Base-by-base conservation (phyloP, 2,329 filamentous ascomycete species). In the Rachicladosporium sp. region DNA sequence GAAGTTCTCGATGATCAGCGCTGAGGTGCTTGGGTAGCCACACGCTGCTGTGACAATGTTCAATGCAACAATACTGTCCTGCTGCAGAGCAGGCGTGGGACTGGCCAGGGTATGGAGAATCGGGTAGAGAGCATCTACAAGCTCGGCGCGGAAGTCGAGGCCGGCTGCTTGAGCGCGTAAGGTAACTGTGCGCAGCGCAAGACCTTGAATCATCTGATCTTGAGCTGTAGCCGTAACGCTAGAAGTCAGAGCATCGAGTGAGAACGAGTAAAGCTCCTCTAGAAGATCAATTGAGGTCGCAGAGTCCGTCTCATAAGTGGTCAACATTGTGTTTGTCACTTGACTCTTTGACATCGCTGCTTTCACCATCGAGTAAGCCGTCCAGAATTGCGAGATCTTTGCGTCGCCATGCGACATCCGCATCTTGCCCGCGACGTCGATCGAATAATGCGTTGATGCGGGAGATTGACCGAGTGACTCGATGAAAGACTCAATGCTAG, bases 71-170 rank as follows among this genome's bases (percentile, higher is more conserved):
- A 95, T 81, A 4, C 89, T 85, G 58, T 96, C 88, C 27, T 76
- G 73, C 48, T 87, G 81, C 10, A 98, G 66, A 19, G 69, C 67
- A 0, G 70, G 61, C 29, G 78, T 76, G 1, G 71, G 66, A 3
- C 86, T 88, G 3, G 86, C 87, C 10, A 98, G 67, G 37, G 88
- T 75, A 11, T 91, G 84, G 0, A 93, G 74, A n/a, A 94, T 71
- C 0, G 91, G 88, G 57, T 94, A 98, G 9, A 98, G 66, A 0
- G 87, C 78, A 51, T 98, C 91, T 37, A 95, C 85, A 7, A 98
- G 71, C 55, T 96, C 89, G 2, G 78, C 74, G 3, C 82, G 77
- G 58, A 95, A 98, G 0, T 74, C 73, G 37, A 70, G 56, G 13
- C 76, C 72, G 30, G 82, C 67, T 11, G 74, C 74, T 19, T 73